Evolutionary conservation across 495 filamentous ascomycete genomes (phyloP), one percentile per base, ranked within the genome.

Genomic region (Hapsidospora chrysogenum): DNA sequence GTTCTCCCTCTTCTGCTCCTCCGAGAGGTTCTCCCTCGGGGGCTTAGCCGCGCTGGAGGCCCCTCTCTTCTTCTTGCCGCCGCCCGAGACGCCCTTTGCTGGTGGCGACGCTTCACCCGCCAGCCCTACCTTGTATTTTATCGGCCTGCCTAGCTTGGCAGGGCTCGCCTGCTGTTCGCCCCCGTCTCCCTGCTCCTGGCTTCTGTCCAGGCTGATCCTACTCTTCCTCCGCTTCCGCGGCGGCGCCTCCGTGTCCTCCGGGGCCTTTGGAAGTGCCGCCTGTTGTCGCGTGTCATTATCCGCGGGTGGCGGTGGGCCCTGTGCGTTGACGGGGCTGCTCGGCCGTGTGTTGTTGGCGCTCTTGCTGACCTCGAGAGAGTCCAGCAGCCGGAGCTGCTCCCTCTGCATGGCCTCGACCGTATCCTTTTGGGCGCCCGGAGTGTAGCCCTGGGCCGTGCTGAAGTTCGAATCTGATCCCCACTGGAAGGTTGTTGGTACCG

Each of bases 1-100:
- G 41, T 93, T 92, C 41, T 73, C 74, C 27, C 83, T 63, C 56
- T 89, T 92, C 51, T 93, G 77, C 37, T 79, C 76, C 40, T 85
- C 80, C 0, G 76, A 76, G 18, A 94, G 64, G 44, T 87, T 87
- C 51, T 85, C 78, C 16, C 84, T 70, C 1, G 64, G 50, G 2
- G 58, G 19, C 52, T 76, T 82, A 8, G 41, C 42, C 5, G 41
- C 22, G 31, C 35, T 51, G 20, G 41, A 38, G 9, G 48, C 45
- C 16, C 48, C 51, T 14, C 48, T 44, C 14, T 23, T 21, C 17
- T 48, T 43, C 35, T 53, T 56, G 15, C 42, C 43, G 3, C 41
- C 25, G 0, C 21, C 30, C 9, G 44, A 3, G 1, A 23, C 28
- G 5, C 16, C 25, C 10, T 29, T 25, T 2, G 5, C n/a, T 11